phyloP scores from a whole-genome alignment of 2,329 filamentous ascomycete species.

The Sordariomycetes sp. region DNA sequence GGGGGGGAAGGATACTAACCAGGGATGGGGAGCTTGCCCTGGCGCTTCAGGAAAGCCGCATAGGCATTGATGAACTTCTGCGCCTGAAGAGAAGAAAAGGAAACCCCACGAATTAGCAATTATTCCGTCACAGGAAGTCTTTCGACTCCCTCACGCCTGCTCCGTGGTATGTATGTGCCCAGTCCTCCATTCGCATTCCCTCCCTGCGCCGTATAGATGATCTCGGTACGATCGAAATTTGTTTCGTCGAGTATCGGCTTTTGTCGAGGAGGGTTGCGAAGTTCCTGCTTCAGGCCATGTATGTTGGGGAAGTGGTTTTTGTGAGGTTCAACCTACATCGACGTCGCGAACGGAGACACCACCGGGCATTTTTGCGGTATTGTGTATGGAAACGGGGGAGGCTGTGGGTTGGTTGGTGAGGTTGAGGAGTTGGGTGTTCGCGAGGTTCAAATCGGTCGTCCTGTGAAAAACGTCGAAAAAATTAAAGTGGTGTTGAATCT shows the following conservation, averaged over 20 bases:
- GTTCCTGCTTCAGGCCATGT: neutral
- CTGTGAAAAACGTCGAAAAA: slow-evolving; percentile 1
- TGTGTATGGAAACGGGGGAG: slow-evolving; percentile 15
- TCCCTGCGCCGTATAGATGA: neutral
- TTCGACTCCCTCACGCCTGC: slow-evolving; percentile 62
- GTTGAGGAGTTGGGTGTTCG: slow-evolving; percentile 10
- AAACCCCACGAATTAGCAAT: slow-evolving; percentile 46
- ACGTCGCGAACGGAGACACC: slow-evolving; percentile 77
- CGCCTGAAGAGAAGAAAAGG: slow-evolving; percentile 41
- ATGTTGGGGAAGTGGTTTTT: slow-evolving; percentile 2
- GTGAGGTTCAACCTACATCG: slow-evolving; percentile 47
- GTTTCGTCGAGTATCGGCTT: slow-evolving; percentile 4
- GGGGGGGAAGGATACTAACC: slow-evolving; percentile 39
- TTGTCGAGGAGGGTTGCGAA: slow-evolving; percentile 10
- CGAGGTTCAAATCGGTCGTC: slow-evolving; percentile 1
- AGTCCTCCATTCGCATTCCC: neutral
- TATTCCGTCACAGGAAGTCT: slow-evolving; percentile 63
- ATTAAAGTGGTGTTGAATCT: slow-evolving; percentile 5
- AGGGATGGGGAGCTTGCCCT: slow-evolving; percentile 84
- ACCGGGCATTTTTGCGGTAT: slow-evolving; percentile 62
- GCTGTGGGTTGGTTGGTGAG: slow-evolving; percentile 12
- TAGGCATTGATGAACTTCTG: slow-evolving; percentile 85
- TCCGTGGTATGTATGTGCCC: slow-evolving; percentile 20
- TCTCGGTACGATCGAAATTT: neutral
- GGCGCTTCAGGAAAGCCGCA: slow-evolving; percentile 81